phyloP scores from a whole-genome alignment of 352 stramenopile genomes.

The Globisporangium mamillatum region DNA sequence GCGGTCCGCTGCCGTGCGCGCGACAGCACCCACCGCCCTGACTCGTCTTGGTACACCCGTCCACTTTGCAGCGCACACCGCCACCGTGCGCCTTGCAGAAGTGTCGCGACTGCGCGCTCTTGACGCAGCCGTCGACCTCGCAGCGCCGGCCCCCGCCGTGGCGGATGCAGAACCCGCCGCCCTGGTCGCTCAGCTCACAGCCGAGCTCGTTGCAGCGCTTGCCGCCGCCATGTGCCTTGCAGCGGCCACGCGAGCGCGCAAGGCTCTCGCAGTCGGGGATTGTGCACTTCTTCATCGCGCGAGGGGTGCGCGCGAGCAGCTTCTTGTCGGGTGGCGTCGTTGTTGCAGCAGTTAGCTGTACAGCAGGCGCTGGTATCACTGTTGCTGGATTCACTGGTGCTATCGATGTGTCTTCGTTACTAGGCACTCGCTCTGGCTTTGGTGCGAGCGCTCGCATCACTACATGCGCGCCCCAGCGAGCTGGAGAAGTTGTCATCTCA shows the following conservation, averaged over 20 bases:
- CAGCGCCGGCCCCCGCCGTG: constrained; percentile 83
- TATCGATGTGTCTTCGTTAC: neutral
- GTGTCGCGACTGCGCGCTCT: constrained; percentile 50
- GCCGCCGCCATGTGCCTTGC: constrained; percentile 35
- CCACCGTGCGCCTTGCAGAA: constrained; percentile 60
- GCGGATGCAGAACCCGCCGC: constrained; percentile 58
- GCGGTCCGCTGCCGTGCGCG: constrained; percentile 36
- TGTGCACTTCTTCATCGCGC: constrained; percentile 14
- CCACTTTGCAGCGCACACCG: constrained; percentile 36
- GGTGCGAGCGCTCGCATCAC: too few species aligned
- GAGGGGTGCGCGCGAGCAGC: neutral
- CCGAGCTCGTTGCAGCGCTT: constrained; percentile 34
- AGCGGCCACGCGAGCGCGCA: constrained; percentile 15
- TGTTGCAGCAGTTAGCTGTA: neutral
- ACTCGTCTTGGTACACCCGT: constrained; percentile 40
- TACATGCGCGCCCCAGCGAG: too few species aligned
- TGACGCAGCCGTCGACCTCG: constrained; percentile 28
- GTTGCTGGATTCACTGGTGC: too few species aligned
- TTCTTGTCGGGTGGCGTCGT: neutral
- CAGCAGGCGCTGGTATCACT: neutral
- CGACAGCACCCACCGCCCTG: constrained; percentile 51
- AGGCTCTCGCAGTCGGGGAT: constrained; percentile 13
- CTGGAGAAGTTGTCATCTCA: too few species aligned
- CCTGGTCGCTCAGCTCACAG: constrained; percentile 24
- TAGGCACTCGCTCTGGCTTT: neutral